phyloP scores from a whole-genome alignment of 495 filamentous ascomycete species.

The Penicillium longicatenatum region DNA sequence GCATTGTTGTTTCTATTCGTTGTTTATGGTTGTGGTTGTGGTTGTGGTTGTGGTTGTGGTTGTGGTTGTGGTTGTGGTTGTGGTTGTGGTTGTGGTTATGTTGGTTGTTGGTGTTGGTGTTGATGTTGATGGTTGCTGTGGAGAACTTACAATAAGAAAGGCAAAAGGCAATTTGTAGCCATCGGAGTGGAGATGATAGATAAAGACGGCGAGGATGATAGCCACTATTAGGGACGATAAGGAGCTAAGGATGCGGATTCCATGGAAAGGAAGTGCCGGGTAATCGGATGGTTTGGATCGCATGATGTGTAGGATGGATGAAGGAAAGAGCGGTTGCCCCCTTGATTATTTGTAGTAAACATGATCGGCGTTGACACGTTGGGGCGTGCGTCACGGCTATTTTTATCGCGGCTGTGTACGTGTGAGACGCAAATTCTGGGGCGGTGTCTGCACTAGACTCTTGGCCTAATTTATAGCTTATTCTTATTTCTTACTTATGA shows the following conservation, averaged over 20 bases:
- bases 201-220: constrained; percentile 62
- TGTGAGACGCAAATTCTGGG: not conserved
- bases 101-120: constrained; percentile 6
- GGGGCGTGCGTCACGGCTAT: constrained; percentile 31
- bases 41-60: no score
- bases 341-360: constrained; percentile 18
- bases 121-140: constrained; percentile 5
- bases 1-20: constrained; percentile 3
- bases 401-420: constrained; percentile 22
- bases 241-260: constrained; percentile 51
- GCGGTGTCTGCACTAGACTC: no score
- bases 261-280: constrained; percentile 59
- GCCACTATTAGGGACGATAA: constrained; percentile 58
- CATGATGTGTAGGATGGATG: constrained; percentile 26
- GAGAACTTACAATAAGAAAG: constrained; percentile 58
- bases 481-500: no score
- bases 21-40: constrained; percentile 3
- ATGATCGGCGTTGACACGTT: constrained; percentile 31
- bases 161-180: constrained; percentile 62
- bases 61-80: constrained; percentile 1
- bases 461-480: not conserved
- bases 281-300: constrained; percentile 57
- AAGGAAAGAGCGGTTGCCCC: constrained; percentile 5
- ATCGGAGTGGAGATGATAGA: constrained; percentile 57
- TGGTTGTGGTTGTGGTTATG: constrained; percentile 3